phyloP scores from a whole-genome alignment of 23 red algal species.

The Pyropia haitanensis region DNA sequence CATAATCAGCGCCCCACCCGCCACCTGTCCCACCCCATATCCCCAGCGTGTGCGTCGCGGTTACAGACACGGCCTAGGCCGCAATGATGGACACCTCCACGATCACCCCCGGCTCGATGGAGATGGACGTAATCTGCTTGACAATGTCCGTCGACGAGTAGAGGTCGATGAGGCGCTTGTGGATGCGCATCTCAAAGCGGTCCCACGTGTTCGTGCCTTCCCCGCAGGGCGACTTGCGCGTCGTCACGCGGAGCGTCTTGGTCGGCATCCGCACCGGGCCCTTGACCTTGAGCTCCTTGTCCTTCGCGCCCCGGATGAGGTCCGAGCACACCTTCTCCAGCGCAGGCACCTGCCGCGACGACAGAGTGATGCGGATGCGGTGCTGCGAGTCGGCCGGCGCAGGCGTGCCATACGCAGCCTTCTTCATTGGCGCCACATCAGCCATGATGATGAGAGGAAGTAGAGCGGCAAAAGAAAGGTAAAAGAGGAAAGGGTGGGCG shows the following conservation, averaged over 20 bases:
- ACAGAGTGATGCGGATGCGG: slow-evolving; percentile 90
- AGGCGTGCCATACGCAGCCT: slow-evolving; percentile 53
- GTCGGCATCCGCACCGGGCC: slow-evolving; percentile 94
- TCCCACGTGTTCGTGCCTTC: slow-evolving; percentile 99
- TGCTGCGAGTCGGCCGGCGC: slow-evolving; percentile 29
- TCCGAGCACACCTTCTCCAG: slow-evolving; percentile 90
- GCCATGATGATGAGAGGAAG: slow-evolving; percentile 1
- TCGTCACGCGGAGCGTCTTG: slow-evolving; percentile 73
- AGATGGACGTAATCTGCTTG: slow-evolving; percentile 85
- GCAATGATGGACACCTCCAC: slow-evolving; percentile 66
- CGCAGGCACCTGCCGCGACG: slow-evolving; percentile 64
- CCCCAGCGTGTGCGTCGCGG: no score
- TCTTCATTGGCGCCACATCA: slow-evolving; percentile 52
- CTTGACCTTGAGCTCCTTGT: slow-evolving; percentile 80
- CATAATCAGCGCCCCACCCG: no score
- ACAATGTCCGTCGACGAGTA: slow-evolving; percentile 75
- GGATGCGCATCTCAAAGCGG: slow-evolving; percentile 97
- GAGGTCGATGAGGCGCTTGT: slow-evolving; percentile 92
- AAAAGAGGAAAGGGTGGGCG: no score
- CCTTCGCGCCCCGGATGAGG: slow-evolving; percentile 66
- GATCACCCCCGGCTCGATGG: slow-evolving; percentile 70
- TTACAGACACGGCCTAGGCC: no score
- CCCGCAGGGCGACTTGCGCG: slow-evolving; percentile 94
- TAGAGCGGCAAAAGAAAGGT: background rate
- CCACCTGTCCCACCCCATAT: no score